Conservation (phyloP, 345 rosid species). For the Salix brachista region DNA sequence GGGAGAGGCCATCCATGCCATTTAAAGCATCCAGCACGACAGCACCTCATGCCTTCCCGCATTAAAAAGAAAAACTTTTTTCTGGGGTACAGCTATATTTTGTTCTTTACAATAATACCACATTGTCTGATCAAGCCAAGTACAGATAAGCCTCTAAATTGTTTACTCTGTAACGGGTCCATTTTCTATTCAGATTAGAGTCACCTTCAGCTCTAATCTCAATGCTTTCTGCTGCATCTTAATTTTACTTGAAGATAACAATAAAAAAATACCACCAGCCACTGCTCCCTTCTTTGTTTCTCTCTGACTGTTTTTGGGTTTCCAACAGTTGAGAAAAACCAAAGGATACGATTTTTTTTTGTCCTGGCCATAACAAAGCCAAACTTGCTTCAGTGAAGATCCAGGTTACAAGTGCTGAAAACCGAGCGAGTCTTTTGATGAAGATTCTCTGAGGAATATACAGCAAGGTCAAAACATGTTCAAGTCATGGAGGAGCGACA, state of each 20-base stretch:
- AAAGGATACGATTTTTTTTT: slow-evolving; percentile 2
- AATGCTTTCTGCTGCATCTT: slow-evolving; percentile 3
- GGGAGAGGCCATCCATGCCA: slow-evolving; percentile 20
- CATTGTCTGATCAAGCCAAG: slow-evolving; percentile 4
- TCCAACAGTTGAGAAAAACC: slow-evolving; percentile 18
- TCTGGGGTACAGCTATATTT: slow-evolving; percentile 20
- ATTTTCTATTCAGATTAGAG: slow-evolving; percentile 4
- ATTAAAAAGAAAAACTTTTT: slow-evolving; percentile 41
- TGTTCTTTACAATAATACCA: slow-evolving; percentile 4
- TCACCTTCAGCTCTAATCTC: slow-evolving; percentile 7
- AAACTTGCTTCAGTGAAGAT: slow-evolving; percentile 13
- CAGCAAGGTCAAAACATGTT: slow-evolving; percentile 48
- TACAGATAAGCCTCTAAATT: slow-evolving; percentile 14
- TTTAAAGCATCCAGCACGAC: slow-evolving; percentile 5
- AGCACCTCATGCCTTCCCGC: slow-evolving; percentile 51
- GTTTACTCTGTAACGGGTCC: not conserved
- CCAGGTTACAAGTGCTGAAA: not conserved
- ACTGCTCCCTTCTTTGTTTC: slow-evolving; percentile 6
- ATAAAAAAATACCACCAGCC: not conserved
- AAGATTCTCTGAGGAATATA: slow-evolving; percentile 21
- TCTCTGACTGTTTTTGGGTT: slow-evolving; percentile 6
- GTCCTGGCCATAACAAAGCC: slow-evolving; percentile 3
- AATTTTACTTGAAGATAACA: slow-evolving; percentile 2
- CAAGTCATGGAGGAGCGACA: slow-evolving; percentile 79
- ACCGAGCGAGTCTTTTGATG: slow-evolving; percentile 15